phyloP scores from a whole-genome alignment of 805 yeast species.

The Metschnikowia cubensis region DNA sequence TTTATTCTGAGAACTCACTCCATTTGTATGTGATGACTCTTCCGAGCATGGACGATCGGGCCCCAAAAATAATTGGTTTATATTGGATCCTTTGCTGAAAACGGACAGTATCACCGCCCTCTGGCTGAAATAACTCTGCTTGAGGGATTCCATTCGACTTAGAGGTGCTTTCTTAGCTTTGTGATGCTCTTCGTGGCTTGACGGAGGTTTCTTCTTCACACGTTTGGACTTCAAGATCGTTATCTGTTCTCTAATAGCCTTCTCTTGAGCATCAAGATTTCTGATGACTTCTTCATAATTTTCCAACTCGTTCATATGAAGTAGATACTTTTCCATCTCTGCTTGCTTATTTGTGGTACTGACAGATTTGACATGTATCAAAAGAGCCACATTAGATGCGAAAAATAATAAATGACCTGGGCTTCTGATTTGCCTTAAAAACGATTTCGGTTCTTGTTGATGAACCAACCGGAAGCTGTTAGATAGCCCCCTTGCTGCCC shows the following conservation, averaged over 20 bases:
- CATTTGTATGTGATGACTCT: neutral
- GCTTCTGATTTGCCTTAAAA: slow-evolving; percentile 13
- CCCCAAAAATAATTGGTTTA: neutral
- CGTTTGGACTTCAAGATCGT: slow-evolving; percentile 3
- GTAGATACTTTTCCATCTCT: slow-evolving; percentile 8
- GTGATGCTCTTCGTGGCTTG: neutral
- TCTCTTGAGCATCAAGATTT: slow-evolving; percentile 13
- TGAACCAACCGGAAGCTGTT: slow-evolving; percentile 4
- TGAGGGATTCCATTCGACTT: neutral
- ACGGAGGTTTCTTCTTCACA: neutral
- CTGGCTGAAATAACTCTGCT: neutral
- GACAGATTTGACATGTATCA: slow-evolving; percentile 14
- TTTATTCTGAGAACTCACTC: neutral
- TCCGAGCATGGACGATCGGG: neutral
- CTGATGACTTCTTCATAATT: slow-evolving; percentile 14
- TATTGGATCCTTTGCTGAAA: neutral
- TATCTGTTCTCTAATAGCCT: slow-evolving; percentile 11
- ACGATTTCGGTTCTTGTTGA: slow-evolving; percentile 12
- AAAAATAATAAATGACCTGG: slow-evolving; percentile 17
- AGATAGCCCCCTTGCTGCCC: slow-evolving; percentile 7
- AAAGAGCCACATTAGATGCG: slow-evolving; percentile 17
- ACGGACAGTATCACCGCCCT: slow-evolving; percentile 1
- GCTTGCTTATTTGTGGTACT: slow-evolving; percentile 10
- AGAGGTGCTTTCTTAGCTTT: neutral
- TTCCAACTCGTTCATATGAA: slow-evolving; percentile 14